A percentile compares a stretch with the other conserved stretches of the same genome.
Conservation (phyloP, 805 yeast genomes). For the Saccharomyces eubayanus region DNA sequence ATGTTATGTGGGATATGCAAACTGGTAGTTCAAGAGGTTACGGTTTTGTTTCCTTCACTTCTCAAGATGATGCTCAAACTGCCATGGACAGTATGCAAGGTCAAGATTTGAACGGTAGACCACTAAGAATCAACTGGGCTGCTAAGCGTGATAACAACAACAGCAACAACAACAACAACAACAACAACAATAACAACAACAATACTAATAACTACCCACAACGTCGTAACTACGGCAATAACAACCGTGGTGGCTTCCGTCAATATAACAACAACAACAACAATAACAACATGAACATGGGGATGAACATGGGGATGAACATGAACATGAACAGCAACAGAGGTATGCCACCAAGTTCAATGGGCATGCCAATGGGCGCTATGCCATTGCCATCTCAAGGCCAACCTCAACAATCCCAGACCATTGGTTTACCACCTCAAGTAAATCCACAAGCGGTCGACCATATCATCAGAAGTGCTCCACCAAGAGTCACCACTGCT, state of each 20-base stretch:
- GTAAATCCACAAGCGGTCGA: constrained; percentile 55
- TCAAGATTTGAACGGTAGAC: constrained; percentile 58
- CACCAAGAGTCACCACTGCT: constrained; percentile 61
- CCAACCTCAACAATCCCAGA: constrained; percentile 11
- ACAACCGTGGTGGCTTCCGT: constrained; percentile 18
- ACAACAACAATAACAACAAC: constrained; percentile 15
- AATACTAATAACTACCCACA: constrained; percentile 7
- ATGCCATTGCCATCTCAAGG: constrained; percentile 16
- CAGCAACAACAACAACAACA: constrained; percentile 14
- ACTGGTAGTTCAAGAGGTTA: constrained; percentile 87
- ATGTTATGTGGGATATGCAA: constrained; percentile 97
- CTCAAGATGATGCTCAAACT: constrained; percentile 59
- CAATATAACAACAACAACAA: constrained; percentile 19
- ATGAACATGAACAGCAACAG: constrained; percentile 10
- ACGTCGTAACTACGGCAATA: constrained; percentile 5
- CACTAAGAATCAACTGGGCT: constrained; percentile 85
- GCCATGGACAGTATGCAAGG: constrained; percentile 75
- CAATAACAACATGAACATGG: constrained; percentile 10
- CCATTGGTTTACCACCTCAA: constrained; percentile 27
- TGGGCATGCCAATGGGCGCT: constrained; percentile 18
- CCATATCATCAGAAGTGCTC: constrained; percentile 65
- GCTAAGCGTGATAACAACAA: constrained; percentile 49
- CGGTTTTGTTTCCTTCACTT: constrained; percentile 75
- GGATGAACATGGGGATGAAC: constrained; percentile 12
- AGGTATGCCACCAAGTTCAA: constrained; percentile 18